phyloP scores from a whole-genome alignment of 1,284 basidiomycete species.

The Marasmius fiardii region DNA sequence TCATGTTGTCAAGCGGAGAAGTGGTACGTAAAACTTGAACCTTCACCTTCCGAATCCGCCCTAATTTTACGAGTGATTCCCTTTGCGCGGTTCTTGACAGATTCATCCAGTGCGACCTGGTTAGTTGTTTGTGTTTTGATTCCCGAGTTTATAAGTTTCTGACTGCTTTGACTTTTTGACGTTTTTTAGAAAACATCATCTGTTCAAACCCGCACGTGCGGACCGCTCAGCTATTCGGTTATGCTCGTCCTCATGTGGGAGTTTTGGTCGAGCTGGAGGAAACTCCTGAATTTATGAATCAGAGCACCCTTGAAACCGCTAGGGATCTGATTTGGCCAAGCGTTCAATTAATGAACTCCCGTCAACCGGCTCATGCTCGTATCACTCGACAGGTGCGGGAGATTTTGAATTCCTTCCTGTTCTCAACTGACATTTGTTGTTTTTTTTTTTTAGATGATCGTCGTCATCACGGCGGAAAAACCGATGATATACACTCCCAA shows the following conservation, averaged over 20 bases:
- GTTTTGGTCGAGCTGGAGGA: neutral
- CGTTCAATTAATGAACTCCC: neutral
- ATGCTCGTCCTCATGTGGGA: neutral
- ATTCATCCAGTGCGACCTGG: neutral
- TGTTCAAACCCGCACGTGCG: neutral
- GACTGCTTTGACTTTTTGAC: too few relatives aligned
- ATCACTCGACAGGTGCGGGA: neutral
- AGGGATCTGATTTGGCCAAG: neutral
- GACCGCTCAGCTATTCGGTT: neutral
- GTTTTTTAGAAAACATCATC: neutral
- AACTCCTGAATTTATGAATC: neutral
- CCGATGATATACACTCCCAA: neutral
- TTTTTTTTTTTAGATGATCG: neutral
- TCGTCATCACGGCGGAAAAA: neutral
- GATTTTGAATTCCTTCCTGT: neutral
- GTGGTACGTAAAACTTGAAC: neutral
- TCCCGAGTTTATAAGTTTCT: neutral
- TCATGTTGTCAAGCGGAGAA: neutral
- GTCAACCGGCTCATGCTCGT: neutral
- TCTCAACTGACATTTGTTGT: too few relatives aligned
- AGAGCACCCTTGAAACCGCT: neutral
- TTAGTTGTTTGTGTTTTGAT: neutral
- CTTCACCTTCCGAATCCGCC: too few relatives aligned
- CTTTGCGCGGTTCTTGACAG: neutral
- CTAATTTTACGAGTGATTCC: too few relatives aligned